phyloP scores from a whole-genome alignment of 78 protist genomes.

The Cavenderia fasciculata region DNA sequence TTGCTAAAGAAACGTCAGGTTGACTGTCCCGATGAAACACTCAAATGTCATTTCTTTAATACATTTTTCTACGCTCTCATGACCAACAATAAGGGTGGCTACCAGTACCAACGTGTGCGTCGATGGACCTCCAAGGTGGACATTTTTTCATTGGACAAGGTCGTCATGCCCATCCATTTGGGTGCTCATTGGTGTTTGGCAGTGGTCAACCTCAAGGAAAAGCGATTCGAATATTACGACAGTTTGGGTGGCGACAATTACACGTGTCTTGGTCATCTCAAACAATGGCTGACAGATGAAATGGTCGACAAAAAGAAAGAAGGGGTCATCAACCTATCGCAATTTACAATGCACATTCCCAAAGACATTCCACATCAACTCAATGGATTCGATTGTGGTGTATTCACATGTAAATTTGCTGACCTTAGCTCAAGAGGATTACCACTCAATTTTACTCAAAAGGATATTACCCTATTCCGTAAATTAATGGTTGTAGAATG shows the following conservation, averaged over 20 bases:
- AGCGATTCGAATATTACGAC: slow-evolving; percentile 88
- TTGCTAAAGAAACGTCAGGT: slow-evolving; percentile 29
- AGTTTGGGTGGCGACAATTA: slow-evolving; percentile 54
- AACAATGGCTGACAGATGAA: slow-evolving; percentile 46
- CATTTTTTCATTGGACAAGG: slow-evolving; percentile 80
- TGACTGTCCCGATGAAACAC: not conserved
- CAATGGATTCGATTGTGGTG: slow-evolving; percentile 93
- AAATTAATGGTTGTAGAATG: slow-evolving; percentile 52
- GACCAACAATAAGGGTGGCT: slow-evolving; percentile 39
- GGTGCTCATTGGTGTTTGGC: slow-evolving; percentile 92
- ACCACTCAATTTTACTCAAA: slow-evolving; percentile 38
- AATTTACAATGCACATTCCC: slow-evolving; percentile 33
- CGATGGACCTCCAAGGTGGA: slow-evolving; percentile 88
- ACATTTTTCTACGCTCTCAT: slow-evolving; percentile 86
- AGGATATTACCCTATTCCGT: slow-evolving; percentile 63
- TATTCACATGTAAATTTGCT: slow-evolving; percentile 87
- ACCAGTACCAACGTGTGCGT: slow-evolving; percentile 71
- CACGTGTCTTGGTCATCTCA: slow-evolving; percentile 19
- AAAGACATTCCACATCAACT: slow-evolving; percentile 78
- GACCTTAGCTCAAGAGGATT: slow-evolving; percentile 71
- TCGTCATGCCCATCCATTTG: slow-evolving; percentile 90
- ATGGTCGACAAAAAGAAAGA: slow-evolving; percentile 38
- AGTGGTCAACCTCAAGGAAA: slow-evolving; percentile 78
- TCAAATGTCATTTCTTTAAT: slow-evolving; percentile 70
- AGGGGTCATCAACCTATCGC: slow-evolving; percentile 26